phyloP scores from a whole-genome alignment of 192 early-diverging fungal species.

The Backusella morwellensis region DNA sequence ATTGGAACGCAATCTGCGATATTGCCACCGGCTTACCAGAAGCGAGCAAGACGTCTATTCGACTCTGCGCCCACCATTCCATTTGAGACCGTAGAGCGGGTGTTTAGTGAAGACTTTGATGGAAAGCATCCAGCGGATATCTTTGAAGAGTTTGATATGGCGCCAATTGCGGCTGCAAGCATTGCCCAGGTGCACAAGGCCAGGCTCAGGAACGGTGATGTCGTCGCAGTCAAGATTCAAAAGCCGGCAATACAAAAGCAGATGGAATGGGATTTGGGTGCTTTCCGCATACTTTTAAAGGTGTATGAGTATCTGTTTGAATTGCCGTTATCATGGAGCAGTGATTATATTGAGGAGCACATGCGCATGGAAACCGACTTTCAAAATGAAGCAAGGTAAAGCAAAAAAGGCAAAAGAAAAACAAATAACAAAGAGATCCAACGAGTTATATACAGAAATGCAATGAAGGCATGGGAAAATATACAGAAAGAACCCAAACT shows the following conservation, averaged over 20 bases:
- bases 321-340: constrained; percentile 76
- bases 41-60: constrained; percentile 65
- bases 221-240: constrained; percentile 91
- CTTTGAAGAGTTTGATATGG: constrained; percentile 68
- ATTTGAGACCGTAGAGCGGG: constrained; percentile 56
- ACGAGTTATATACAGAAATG: constrained; percentile 45
- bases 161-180: constrained; percentile 82
- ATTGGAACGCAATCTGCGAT: constrained; percentile 67
- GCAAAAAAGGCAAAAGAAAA: neutral
- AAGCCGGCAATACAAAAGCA: constrained; percentile 86
- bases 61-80: constrained; percentile 81
- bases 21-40: constrained; percentile 58
- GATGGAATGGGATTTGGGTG: constrained; percentile 80
- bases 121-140: constrained; percentile 49
- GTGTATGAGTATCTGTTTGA: constrained; percentile 79
- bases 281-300: constrained; percentile 60
- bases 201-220: constrained; percentile 56
- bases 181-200: constrained; percentile 93
- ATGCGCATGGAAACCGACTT: constrained; percentile 87
- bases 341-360: constrained; percentile 72
- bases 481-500: constrained; percentile 50
- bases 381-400: constrained; percentile 68
- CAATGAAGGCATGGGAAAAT: constrained; percentile 59
- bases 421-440: neutral
- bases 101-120: constrained; percentile 69